Evolutionary conservation across 148 eudicot species (phyloP), one percentile per base, ranked within the genome.

Genomic region (Chenopodium berlandieri): DNA sequence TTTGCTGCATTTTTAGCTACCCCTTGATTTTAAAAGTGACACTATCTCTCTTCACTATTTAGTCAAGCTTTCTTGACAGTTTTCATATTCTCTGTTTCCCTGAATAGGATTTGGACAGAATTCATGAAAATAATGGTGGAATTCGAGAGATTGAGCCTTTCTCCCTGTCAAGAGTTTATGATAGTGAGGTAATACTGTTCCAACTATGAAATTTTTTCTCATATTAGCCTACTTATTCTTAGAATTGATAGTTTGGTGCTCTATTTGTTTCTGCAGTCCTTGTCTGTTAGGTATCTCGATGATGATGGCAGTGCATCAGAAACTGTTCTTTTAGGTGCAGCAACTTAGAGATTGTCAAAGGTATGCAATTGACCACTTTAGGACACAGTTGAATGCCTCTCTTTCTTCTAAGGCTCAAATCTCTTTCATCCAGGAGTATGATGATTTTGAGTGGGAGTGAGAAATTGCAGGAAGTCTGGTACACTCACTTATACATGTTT

Each of bases 111-210:
- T 80, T 95, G 77, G 93, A 91, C 82, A 92, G 91, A 86, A 92
- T 93, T 60, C 56, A 89, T 70, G 88, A 86, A 73, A 87, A 86
- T 76, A 88, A 87, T 73, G 90, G 88, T 23, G 98, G 93, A 82
- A 79, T 90, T 80, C 75, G 86, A 40, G 97, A 91, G 83, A 81
- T 90, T 78, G 98, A 95, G 78, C 96, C 98, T 34, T 95, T 95
- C 88, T 90, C 79, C 82, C 86, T 95, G 75, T 89, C 93, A 79
- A 86, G 90, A 71, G 80, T 80, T 75, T 81, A 90, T 75, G 89
- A 81, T 54, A 88, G 82, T 19, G 90, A 91, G 95, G 98, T 91
- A 89, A 71, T 66, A 11, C 54, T 46, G 65, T 19, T 65, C 22
- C 46, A 75, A 44, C 58, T 27, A 6, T 31, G 22, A 37, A 44